A percentile compares a stretch with the other conserved stretches of the same genome.
Conservation (phyloP, 2,329 filamentous ascomycete species). For the Ceratocystis ficicola region DNA sequence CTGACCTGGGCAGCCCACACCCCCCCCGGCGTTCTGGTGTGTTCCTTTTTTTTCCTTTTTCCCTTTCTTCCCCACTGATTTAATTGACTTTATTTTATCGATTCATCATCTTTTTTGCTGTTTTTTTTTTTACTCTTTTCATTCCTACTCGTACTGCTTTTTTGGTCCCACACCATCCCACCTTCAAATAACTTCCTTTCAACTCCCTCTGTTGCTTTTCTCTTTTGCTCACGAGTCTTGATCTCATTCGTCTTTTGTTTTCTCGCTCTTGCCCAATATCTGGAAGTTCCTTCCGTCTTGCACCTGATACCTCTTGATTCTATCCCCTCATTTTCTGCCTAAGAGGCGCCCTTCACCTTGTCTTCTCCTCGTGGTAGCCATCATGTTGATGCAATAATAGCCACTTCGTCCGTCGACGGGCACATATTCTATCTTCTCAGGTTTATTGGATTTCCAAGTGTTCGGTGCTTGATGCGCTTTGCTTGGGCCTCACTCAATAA, state of each 20-base stretch:
- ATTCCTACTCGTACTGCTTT: constrained; percentile 6
- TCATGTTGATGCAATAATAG: constrained; percentile 21
- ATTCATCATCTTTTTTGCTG: neutral
- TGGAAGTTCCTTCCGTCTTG: neutral
- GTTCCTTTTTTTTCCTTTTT: constrained; percentile 10
- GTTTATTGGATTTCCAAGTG: constrained; percentile 9
- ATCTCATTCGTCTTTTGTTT: constrained; percentile 15
- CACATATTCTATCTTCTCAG: constrained; percentile 11
- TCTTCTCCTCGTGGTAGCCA: constrained; percentile 18
- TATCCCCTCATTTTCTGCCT: constrained; percentile 6
- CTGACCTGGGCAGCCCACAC: neutral
- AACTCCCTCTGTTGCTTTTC: constrained; percentile 13
- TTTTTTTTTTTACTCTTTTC: neutral
- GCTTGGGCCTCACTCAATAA: constrained; percentile 1
- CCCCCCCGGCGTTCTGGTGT: neutral
- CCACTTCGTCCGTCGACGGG: constrained; percentile 20
- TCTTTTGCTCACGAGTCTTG: neutral
- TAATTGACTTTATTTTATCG: no score
- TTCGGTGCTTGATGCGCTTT: constrained; percentile 13
- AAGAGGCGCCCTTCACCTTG: constrained; percentile 18
- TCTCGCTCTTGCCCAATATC: neutral
- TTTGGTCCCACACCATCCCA: constrained; percentile 15
- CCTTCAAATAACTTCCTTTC: constrained; percentile 18
- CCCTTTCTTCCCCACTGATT: neutral
- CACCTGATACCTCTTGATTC: neutral